Base-by-base conservation (phyloP, 257 asterid species). In the Verbascum thapsus region DNA sequence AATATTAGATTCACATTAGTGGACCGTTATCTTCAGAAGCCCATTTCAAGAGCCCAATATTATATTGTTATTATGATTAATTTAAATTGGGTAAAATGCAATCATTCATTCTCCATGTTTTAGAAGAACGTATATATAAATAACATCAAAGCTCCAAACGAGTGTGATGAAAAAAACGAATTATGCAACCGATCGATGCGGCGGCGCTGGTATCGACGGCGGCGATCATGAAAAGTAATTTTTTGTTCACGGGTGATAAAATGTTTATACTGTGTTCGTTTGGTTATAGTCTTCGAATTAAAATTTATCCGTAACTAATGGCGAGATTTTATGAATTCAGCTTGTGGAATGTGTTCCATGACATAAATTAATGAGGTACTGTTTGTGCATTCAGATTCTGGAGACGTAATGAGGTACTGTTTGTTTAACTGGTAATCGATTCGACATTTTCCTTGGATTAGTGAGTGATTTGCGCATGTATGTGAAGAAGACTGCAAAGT, bases 341-440 rank as follows among this genome's bases (percentile, higher is more conserved):
- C 80, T 94, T 50, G 85, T 90, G 58, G 99, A 94, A 72, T 90
- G 84, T 19, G 88, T 77, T 41, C 76, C 90, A 74, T 98, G 99
- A 59, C 99, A 94, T 71, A 84, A n/a, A n/a, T n/a, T n/a, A n/a
- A 78, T 59, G 99, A 94, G 58, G 95, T 89, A 16, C 73, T 94
- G 34, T 94, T 94, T 71, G 85, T 98, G 78, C 88, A 95, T 96
- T 65, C 99, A 94, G 81, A n/a, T n/a, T n/a, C 73, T 90, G 81
- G 90, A 94, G 80, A 98, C 92, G 96, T 74, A 81, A 78, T 72
- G 99, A 90, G 99, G 99, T 92, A 73, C n/a, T n/a, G n/a, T n/a
- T n/a, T n/a, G n/a, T n/a, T n/a, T n/a, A n/a, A n/a, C n/a, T n/a
- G n/a, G n/a, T 50, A 45, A 90, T 94, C 53, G 98, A 94, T 81